Evolutionary conservation across 2,329 filamentous ascomycete genomes (phyloP).

Genomic region (Xylariaceae sp.): DNA sequence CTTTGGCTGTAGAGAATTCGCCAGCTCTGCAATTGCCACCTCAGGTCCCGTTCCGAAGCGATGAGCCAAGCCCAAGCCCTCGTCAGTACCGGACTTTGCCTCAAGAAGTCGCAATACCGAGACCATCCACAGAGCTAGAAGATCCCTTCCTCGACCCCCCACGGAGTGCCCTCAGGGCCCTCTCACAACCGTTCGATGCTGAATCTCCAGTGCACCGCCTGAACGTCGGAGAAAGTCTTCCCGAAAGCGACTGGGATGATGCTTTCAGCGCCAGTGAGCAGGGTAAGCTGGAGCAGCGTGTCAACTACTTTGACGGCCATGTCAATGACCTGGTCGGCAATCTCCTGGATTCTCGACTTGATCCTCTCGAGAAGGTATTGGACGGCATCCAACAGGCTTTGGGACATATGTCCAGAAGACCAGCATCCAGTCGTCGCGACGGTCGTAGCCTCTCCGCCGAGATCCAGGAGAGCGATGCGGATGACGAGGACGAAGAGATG

Average conservation of each 20-base stretch:
- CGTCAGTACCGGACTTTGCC: slow-evolving; percentile 42
- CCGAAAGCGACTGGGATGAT: slow-evolving; percentile 87
- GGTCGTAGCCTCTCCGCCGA: slow-evolving; percentile 65
- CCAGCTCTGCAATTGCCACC: slow-evolving; percentile 48
- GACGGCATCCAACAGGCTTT: slow-evolving; percentile 67
- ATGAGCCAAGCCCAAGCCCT: slow-evolving; percentile 67
- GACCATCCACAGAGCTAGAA: slow-evolving; percentile 48
- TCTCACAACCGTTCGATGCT: slow-evolving; percentile 40
- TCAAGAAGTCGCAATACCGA: slow-evolving; percentile 38
- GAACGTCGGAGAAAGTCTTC: slow-evolving; percentile 54
- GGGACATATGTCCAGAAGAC: slow-evolving; percentile 46
- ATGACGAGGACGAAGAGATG: slow-evolving; percentile 79
- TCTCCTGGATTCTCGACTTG: slow-evolving; percentile 67
- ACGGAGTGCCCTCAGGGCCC: slow-evolving; percentile 33
- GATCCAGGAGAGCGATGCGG: slow-evolving; percentile 75
- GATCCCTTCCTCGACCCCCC: slow-evolving; percentile 54
- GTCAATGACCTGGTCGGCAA: slow-evolving; percentile 80
- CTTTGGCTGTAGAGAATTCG: slow-evolving; percentile 32
- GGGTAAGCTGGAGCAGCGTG: slow-evolving; percentile 71
- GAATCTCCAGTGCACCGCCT: slow-evolving; percentile 55
- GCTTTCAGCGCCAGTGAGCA: slow-evolving; percentile 77
- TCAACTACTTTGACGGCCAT: slow-evolving; percentile 83
- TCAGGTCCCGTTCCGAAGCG: slow-evolving; percentile 49
- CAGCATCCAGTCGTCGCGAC: slow-evolving; percentile 48
- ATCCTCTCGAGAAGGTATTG: slow-evolving; percentile 74